A percentile compares a stretch with the other conserved stretches of the same genome.
Conservation (phyloP, 257 asterid species). For the Galeopsis tetrahit region DNA sequence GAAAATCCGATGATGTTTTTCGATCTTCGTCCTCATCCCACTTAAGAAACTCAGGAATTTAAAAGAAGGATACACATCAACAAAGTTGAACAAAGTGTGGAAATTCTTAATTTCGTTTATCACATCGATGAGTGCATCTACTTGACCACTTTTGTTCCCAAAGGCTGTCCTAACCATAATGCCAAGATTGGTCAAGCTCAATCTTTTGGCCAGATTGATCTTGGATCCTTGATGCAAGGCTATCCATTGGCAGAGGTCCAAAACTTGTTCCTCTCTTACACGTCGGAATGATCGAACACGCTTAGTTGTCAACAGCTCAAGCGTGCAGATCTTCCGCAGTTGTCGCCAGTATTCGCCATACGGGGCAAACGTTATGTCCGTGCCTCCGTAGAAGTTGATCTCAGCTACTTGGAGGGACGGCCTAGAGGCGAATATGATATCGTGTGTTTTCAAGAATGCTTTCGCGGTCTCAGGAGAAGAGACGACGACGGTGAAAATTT, state of each 20-base stretch:
- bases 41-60: slow-evolving; percentile 30
- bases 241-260: slow-evolving; percentile 26
- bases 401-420: slow-evolving; percentile 26
- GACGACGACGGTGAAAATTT: slow-evolving; percentile 27
- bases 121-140: neutral
- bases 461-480: slow-evolving; percentile 35
- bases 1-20: slow-evolving; percentile 16
- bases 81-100: slow-evolving; percentile 17
- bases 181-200: neutral
- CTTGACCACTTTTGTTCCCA: neutral
- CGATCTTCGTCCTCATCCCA: slow-evolving; percentile 35
- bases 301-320: slow-evolving; percentile 34
- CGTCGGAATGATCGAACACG: slow-evolving; percentile 31
- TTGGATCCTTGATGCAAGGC: slow-evolving; percentile 22
- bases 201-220: slow-evolving; percentile 28
- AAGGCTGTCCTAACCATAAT: slow-evolving; percentile 22
- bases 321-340: slow-evolving; percentile 35
- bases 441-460: slow-evolving; percentile 37
- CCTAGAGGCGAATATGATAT: slow-evolving; percentile 34
- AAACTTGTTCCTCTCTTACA: slow-evolving; percentile 35
- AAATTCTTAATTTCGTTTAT: slow-evolving; percentile 10
- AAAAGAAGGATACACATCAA: slow-evolving; percentile 35
- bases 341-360: slow-evolving; percentile 48
- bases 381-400: slow-evolving; percentile 27
- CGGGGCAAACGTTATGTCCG: slow-evolving; percentile 35